Evolutionary conservation across 208 protist species (phyloP), one percentile per base, ranked within the genome.

Genomic region (Borovskyia barvae): DNA sequence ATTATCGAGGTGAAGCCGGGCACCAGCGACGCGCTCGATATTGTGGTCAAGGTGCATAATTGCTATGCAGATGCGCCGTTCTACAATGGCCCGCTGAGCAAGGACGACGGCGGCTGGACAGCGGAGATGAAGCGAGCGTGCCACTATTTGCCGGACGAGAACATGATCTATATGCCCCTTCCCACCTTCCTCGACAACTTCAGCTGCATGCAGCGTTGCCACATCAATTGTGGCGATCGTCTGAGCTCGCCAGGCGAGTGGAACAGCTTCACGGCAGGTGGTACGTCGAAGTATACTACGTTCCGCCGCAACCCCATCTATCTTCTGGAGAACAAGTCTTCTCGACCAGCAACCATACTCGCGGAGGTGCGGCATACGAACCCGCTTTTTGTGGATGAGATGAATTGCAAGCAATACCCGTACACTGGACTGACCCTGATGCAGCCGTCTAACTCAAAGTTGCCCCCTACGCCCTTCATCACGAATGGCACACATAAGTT

Each of bases 301-400:
- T 90, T 89, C 79, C 87, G 83, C 54, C 84, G 70, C 52, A 93
- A 93, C 64, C 87, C 87, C 32, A 87, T 89, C 52, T 93, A 87
- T 63, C 70, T 90, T 7, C 72, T 93, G 50, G 78, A 89, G 76
- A 93, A 93, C 73, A 85, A 85, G 49, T 77, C 66, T 28, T 74
- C 78, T 19, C 67, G 80, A 5, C 66, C 87, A 5, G 74, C 82
- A 9, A 79, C 68, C 12, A 82, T 93, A 36, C 50, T 93, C 1
- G 75, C 75, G 2, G 87, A 93, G 71, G 60, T 90, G 51, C 81
- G 77, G 45, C 75, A 87, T 56, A 47, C 54, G 12, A 61, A 56
- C 26, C 77, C 82, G 20, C 51, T 87, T 7, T 83, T 75, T 62
- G 60, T 76, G 26, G 81, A 85, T 29, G 72, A 73, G 66, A 78